Conservation (phyloP, 176 grass and related monocot species). For the Chrysopogon serrulatus region DNA sequence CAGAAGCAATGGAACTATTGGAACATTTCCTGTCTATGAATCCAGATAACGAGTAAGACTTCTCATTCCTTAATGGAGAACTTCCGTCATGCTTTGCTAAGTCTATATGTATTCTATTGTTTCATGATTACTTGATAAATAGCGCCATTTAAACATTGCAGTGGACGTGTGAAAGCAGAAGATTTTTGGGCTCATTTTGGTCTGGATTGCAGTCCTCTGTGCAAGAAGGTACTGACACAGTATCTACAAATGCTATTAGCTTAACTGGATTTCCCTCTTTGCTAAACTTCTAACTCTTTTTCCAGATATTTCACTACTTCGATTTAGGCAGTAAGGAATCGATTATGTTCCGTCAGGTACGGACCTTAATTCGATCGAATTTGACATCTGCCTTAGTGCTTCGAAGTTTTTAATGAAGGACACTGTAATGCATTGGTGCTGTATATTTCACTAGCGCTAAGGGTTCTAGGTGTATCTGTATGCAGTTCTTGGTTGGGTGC, state of each 20-base stretch:
- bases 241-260: neutral
- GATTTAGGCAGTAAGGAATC: slow-evolving; percentile 60
- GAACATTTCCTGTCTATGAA: slow-evolving; percentile 84
- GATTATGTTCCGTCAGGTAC: slow-evolving; percentile 96
- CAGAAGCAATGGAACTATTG: slow-evolving; percentile 75
- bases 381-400: neutral
- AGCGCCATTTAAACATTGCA: slow-evolving; percentile 31
- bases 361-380: neutral
- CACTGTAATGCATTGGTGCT: neutral
- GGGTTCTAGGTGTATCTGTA: neutral
- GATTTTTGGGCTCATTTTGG: slow-evolving; percentile 81
- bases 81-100: neutral
- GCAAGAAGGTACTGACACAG: slow-evolving; percentile 52
- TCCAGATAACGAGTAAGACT: slow-evolving; percentile 65
- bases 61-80: neutral
- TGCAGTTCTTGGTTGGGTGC: slow-evolving; percentile 81
- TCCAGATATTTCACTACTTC: slow-evolving; percentile 90
- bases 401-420: neutral
- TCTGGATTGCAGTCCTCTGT: slow-evolving; percentile 53
- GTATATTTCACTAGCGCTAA: neutral
- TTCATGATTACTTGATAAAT: slow-evolving; percentile 2
- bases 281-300: neutral
- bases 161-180: slow-evolving; percentile 62
- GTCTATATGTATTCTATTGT: neutral
- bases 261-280: neutral